Evolutionary conservation across 2,329 filamentous ascomycete genomes (phyloP).

Genomic region (Fusarium coicis): DNA sequence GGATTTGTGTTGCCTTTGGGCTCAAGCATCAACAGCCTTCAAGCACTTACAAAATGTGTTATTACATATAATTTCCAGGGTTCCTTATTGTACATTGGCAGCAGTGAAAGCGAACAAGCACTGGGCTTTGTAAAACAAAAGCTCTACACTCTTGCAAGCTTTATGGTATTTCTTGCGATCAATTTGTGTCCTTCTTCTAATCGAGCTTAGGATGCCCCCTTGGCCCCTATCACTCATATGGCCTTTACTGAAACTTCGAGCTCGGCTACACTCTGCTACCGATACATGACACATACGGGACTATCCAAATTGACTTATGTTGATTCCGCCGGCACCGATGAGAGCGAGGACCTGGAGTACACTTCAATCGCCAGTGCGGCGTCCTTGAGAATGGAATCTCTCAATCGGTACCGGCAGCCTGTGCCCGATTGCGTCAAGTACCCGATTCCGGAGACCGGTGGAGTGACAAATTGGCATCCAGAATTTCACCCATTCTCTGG

Average conservation of each 20-base stretch:
- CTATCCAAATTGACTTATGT: constrained; percentile 43
- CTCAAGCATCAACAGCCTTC: constrained; percentile 22
- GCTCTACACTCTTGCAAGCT: constrained; percentile 33
- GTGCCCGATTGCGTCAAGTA: constrained; percentile 22
- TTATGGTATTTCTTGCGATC: constrained; percentile 21
- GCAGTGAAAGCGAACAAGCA: neutral
- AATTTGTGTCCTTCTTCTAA: constrained; percentile 14
- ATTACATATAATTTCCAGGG: constrained; percentile 45
- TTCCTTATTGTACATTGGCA: constrained; percentile 46
- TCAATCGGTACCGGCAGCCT: constrained; percentile 3
- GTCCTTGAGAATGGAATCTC: constrained; percentile 32
- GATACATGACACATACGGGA: constrained; percentile 44
- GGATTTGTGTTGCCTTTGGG: constrained; percentile 2
- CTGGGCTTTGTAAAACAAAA: constrained; percentile 31
- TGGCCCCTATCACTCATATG: constrained; percentile 33
- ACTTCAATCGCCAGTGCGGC: constrained; percentile 28
- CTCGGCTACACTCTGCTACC: constrained; percentile 32
- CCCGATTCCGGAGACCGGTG: neutral
- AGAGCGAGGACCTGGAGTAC: constrained; percentile 21
- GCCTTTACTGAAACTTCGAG: constrained; percentile 32
- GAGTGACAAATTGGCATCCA: neutral
- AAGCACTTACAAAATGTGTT: constrained; percentile 25
- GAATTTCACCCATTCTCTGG: constrained; percentile 27
- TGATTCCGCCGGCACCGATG: neutral
- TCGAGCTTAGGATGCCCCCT: constrained; percentile 20